Evolutionary conservation across 345 rosid species (phyloP), one percentile per base, ranked within the genome.

Genomic region (Eutrema heterophyllum): DNA sequence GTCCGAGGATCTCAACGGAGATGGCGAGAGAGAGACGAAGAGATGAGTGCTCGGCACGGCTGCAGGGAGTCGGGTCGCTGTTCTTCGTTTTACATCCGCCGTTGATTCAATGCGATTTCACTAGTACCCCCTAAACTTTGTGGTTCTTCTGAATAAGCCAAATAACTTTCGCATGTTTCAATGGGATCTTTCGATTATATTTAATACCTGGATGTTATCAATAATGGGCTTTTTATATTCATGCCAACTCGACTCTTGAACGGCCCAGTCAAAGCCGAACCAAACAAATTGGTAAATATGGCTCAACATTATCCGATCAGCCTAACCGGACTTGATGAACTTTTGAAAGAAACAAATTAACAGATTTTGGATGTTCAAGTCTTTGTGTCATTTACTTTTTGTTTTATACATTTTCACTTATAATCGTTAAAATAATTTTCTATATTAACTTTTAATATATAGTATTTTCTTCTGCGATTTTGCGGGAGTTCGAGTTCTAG

Each of bases 1-100:
- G 51, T 12, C 59, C 43, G 16, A 27, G 8, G 74, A 76, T 70
- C 72, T 56, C 36, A n/a, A 48, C 67, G 61, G 72, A 67, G 48
- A 49, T 32, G 68, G 40, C n/a, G 27, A 30, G 5, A 27, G 67
- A 45, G 27, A 40, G 71, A 43, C 4, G 71, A 45, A n/a, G 71
- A 48, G 51, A 46, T 33, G 71, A 64, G 48, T 66, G 78, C 61
- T 66, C 48, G 61, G 26, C 64, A 53, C 64, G 69, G 70, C 27
- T 40, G 29, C 43, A 62, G 21, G 24, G 24, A 21, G 6, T 76
- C 52, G 70, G 5, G 50, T 62, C 61, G 50, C 52, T 16, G 26
- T 29, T 29, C 32, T 43, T 51, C 39, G 11, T 9, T 49, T 49
- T 16, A 64, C 69, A 72, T 62, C 63, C 70, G 70, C 14, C 71